phyloP scores from a whole-genome alignment of 2,329 filamentous ascomycete genomes.

The Dactylonectria estremocensis region DNA sequence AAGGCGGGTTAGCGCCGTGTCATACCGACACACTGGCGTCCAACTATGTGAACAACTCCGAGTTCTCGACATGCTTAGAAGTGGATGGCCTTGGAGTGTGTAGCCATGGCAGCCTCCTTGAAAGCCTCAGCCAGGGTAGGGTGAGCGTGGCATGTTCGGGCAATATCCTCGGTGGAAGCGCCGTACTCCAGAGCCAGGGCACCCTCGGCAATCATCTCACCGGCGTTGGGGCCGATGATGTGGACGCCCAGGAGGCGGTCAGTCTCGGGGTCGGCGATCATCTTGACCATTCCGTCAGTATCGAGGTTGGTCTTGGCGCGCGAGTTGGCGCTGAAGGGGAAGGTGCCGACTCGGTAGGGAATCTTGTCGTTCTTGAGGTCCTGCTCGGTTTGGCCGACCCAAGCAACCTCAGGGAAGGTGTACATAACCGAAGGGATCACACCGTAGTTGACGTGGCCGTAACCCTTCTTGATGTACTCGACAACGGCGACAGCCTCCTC shows the following conservation, averaged over 20 bases:
- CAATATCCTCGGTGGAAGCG: slow-evolving; percentile 94
- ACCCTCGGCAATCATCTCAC: slow-evolving; percentile 99
- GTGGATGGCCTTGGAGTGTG: slow-evolving; percentile 95
- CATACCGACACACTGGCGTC: slow-evolving; percentile 11
- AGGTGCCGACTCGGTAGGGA: slow-evolving; percentile 93
- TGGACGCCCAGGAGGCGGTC: slow-evolving; percentile 96
- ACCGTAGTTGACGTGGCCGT: slow-evolving; percentile 99
- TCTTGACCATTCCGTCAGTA: slow-evolving; percentile 96
- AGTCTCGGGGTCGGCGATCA: slow-evolving; percentile 95
- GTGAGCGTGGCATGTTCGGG: slow-evolving; percentile 95
- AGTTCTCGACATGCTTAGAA: slow-evolving; percentile 70
- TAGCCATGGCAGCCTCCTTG: slow-evolving; percentile 99
- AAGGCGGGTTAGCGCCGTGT: slow-evolving; percentile 22
- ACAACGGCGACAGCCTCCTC: slow-evolving; percentile 96
- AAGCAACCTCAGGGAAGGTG: slow-evolving; percentile 97
- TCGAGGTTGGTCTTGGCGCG: slow-evolving; percentile 99
- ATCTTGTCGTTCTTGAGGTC: slow-evolving; percentile 92
- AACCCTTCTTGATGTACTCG: slow-evolving; percentile 98
- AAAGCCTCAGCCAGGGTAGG: slow-evolving; percentile 97
- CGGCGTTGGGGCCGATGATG: slow-evolving; percentile 95
- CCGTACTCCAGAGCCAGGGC: slow-evolving; percentile 97
- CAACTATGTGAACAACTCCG: slow-evolving; percentile 34
- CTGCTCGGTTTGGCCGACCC: slow-evolving; percentile 98
- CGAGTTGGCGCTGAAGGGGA: slow-evolving; percentile 98
- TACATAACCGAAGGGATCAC: slow-evolving; percentile 99